These are phyloP conservation scores for Monosporascus cannonballus DNA, from an alignment of 2,329 filamentous ascomycete genomes.

Conservation along the genomic window DNA sequence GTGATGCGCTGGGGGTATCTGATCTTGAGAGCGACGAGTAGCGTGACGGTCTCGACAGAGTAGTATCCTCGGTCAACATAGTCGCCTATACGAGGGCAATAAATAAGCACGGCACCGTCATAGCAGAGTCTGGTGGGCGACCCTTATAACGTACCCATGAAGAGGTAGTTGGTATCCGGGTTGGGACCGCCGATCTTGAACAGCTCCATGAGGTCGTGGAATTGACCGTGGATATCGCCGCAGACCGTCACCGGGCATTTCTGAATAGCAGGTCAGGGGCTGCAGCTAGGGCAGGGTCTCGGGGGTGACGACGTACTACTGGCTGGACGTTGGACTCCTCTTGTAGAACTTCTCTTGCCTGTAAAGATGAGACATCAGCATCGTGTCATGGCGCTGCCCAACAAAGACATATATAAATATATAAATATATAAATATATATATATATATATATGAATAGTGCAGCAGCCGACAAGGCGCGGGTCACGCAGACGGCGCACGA, in stretches of 20 bases:
- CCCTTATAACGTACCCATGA: conserved; percentile 69
- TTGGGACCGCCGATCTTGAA: conserved; percentile 99
- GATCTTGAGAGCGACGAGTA: conserved; percentile 95
- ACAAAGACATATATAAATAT: neutral
- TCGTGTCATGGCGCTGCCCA: neutral
- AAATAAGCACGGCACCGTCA: conserved; percentile 7
- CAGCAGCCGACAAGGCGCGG: neutral
- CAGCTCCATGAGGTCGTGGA: conserved; percentile 98
- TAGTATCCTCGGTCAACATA: conserved; percentile 99
- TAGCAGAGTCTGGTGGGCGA: neutral
- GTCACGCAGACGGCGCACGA: too few relatives aligned
- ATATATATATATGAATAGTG: neutral
- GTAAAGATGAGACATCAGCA: conserved; percentile 26
- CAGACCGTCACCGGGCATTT: conserved; percentile 99
- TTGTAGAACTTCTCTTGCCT: conserved; percentile 94
- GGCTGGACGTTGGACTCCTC: conserved; percentile 98
- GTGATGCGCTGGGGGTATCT: conserved; percentile 97
- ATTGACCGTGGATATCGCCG: conserved; percentile 98
- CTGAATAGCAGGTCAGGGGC: conserved; percentile 34
- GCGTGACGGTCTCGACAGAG: conserved; percentile 94
- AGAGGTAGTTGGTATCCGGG: conserved; percentile 98
- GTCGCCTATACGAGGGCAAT: conserved; percentile 56
- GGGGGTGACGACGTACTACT: conserved; percentile 59
- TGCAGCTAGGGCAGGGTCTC: neutral
- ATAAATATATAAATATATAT: neutral